phyloP scores from a whole-genome alignment of 352 stramenopile species.

The Pythium chondricola region DNA sequence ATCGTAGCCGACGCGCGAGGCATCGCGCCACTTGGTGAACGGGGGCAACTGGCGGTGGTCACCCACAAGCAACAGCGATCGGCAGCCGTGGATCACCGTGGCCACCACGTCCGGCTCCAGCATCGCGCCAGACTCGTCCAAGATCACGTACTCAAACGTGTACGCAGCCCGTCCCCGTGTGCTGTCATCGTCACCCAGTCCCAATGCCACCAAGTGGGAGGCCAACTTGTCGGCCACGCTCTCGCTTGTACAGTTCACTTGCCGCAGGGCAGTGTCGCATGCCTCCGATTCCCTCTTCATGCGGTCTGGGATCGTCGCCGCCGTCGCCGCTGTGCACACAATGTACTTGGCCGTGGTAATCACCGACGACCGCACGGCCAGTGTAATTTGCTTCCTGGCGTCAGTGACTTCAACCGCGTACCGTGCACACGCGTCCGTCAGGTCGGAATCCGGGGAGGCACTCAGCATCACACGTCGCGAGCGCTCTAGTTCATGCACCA shows the following conservation, averaged over 20 bases:
- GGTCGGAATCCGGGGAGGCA: not conserved
- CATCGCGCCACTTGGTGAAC: not conserved
- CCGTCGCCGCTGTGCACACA: not conserved
- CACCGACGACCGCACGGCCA: not conserved
- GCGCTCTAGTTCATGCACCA: not conserved
- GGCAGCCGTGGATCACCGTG: not conserved
- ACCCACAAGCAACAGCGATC: not conserved
- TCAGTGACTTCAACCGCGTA: not conserved
- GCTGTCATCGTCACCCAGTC: not conserved
- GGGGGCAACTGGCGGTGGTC: not conserved
- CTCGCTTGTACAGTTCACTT: too few relatives aligned
- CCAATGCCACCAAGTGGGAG: not conserved
- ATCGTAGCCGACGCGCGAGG: not conserved
- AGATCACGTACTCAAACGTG: not conserved
- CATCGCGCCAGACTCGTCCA: not conserved
- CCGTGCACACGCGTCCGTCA: not conserved
- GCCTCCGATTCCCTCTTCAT: not conserved
- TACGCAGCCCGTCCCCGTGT: not conserved
- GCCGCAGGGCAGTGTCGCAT: not conserved
- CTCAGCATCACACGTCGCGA: not conserved
- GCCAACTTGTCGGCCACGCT: not conserved
- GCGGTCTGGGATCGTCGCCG: not conserved
- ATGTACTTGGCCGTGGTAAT: not conserved
- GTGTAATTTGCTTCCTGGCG: not conserved
- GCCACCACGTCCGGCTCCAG: not conserved